Percentiles rank a stretch among this genome's conserved stretches.
phyloP scores from a whole-genome alignment of 768 basidiomycete genomes.

The Rhodosporidiobolus odoratus region DNA sequence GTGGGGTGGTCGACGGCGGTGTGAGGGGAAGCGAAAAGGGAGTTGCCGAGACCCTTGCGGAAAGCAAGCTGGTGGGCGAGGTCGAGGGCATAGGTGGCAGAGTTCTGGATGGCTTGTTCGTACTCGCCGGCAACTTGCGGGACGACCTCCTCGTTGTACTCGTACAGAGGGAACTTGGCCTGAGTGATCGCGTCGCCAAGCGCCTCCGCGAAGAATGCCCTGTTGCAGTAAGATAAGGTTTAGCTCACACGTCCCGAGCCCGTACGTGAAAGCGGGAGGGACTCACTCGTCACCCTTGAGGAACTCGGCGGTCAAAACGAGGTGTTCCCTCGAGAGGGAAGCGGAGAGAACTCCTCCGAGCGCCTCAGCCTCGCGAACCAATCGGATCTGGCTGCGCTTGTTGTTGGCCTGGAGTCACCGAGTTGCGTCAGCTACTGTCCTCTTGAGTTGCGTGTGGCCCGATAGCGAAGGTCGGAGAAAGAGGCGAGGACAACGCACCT shows the following conservation, averaged over 20 bases:
- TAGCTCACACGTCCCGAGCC: too few species aligned
- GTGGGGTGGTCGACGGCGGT: conserved; percentile 51
- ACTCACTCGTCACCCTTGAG: conserved; percentile 67
- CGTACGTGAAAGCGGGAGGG: background rate
- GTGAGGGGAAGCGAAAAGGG: conserved; percentile 75
- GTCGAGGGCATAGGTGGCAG: conserved; percentile 70
- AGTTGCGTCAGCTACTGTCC: background rate
- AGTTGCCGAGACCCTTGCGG: conserved; percentile 85
- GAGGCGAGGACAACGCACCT: conserved; percentile 56
- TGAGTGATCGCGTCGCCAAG: conserved; percentile 78
- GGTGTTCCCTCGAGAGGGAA: conserved; percentile 77
- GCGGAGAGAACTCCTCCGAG: conserved; percentile 86
- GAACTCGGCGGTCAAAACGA: conserved; percentile 91
- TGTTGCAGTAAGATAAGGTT: conserved; percentile 45
- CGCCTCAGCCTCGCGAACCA: conserved; percentile 85
- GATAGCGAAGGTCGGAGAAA: background rate
- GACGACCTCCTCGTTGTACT: conserved; percentile 52
- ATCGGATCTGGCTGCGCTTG: conserved; percentile 79
- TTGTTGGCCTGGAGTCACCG: conserved; percentile 62
- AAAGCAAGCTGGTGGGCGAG: conserved; percentile 84
- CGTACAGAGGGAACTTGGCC: conserved; percentile 58
- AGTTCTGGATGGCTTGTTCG: conserved; percentile 57
- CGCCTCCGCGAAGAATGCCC: conserved; percentile 82
- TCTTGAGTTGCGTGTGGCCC: background rate
- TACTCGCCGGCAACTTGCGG: conserved; percentile 66